phyloP scores from a whole-genome alignment of 1,139 yeast genomes.

The Hansenula anomala region DNA sequence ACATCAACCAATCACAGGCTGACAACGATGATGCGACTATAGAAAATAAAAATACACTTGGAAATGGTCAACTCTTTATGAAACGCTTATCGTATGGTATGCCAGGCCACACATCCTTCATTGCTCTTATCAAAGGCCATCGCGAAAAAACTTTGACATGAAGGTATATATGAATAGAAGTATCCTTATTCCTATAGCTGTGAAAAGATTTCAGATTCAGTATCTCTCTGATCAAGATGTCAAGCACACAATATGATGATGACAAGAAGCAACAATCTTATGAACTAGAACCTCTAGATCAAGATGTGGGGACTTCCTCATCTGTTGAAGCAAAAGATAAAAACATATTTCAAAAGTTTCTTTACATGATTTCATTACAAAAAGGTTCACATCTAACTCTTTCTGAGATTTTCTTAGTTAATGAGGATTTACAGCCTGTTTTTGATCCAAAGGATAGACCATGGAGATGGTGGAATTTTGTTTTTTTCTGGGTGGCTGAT shows the following conservation, averaged over 20 bases:
- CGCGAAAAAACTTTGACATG: no score
- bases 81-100: no score
- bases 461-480: constrained; percentile 80
- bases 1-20: no score
- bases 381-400: constrained; percentile 28
- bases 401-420: constrained; percentile 57
- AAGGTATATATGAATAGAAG: not conserved
- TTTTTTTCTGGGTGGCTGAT: constrained; percentile 82
- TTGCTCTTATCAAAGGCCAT: not conserved
- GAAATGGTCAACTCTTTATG: no score
- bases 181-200: not conserved
- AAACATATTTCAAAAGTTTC: not conserved
- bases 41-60: no score
- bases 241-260: not conserved
- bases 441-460: constrained; percentile 56
- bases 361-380: constrained; percentile 15
- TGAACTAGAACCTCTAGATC: constrained; percentile 3
- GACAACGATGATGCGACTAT: no score
- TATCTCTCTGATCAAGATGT: no score
- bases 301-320: constrained; percentile 9
- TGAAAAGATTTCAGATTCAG: no score
- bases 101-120: no score
- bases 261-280: not conserved
- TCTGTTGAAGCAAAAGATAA: constrained; percentile 2
- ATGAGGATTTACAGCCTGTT: constrained; percentile 74